These are phyloP conservation scores for Clausena lansium DNA, from an alignment of 345 rosid species.

Conservation along the genomic window DNA sequence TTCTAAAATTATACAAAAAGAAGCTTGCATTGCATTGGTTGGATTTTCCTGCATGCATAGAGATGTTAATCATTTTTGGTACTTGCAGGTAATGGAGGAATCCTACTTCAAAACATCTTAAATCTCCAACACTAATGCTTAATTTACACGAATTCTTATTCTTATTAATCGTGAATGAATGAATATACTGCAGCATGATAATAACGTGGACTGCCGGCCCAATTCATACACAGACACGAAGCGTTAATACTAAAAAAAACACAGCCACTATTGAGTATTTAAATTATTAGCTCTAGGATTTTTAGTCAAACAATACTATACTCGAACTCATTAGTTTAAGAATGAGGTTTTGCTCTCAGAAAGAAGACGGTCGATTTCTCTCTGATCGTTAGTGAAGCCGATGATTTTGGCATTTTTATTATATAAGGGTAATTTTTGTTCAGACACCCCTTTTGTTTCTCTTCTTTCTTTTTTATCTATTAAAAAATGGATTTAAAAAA, in stretches of 20 bases:
- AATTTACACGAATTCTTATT: too few relatives aligned
- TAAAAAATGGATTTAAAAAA: neutral
- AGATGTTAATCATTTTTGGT: neutral
- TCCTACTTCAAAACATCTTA: too few relatives aligned
- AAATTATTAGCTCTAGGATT: neutral
- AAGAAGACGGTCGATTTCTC: constrained; percentile 2
- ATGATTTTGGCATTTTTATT: neutral
- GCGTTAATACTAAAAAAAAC: too few relatives aligned
- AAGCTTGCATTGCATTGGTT: neutral
- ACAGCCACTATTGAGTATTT: too few relatives aligned
- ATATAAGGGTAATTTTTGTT: too few relatives aligned
- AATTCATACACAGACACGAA: too few relatives aligned
- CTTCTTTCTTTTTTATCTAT: neutral
- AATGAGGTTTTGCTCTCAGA: constrained; percentile 22
- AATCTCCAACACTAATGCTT: too few relatives aligned
- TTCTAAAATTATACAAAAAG: neutral
- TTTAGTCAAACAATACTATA: neutral
- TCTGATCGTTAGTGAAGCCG: constrained; percentile 4
- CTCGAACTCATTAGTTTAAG: neutral
- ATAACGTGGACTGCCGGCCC: too few relatives aligned
- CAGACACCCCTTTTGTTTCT: neutral
- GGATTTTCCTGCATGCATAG: neutral
- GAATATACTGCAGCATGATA: too few relatives aligned
- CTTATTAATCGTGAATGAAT: too few relatives aligned
- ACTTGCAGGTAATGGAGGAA: neutral